A percentile compares a stretch with the other conserved stretches of the same genome.
Conservation (phyloP, 352 stramenopile species). For the Achlya hypogyna region DNA sequence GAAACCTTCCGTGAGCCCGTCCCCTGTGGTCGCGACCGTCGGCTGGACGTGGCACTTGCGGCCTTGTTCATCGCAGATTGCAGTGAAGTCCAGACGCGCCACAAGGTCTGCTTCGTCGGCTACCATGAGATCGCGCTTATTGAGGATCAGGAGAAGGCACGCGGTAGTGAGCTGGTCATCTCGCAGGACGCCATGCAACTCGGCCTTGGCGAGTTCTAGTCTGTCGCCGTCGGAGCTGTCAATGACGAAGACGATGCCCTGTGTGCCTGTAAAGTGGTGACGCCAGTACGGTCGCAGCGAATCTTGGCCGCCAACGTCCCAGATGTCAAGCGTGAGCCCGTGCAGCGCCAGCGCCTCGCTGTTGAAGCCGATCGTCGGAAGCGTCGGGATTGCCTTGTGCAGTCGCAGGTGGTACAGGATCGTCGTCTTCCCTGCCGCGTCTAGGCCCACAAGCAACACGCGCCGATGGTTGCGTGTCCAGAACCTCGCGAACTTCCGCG, state of each 20-base stretch:
- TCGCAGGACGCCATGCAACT: slow-evolving; percentile 57
- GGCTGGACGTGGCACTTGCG: slow-evolving; percentile 55
- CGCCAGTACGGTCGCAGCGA: slow-evolving; percentile 71
- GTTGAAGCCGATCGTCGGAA: slow-evolving; percentile 78
- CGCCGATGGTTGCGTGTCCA: slow-evolving; percentile 73
- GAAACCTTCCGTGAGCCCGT: slow-evolving; percentile 62
- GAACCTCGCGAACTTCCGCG: slow-evolving; percentile 48
- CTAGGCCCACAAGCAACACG: slow-evolving; percentile 63
- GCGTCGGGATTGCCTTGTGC: slow-evolving; percentile 64
- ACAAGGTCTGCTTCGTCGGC: slow-evolving; percentile 40
- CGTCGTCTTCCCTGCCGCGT: slow-evolving; percentile 71
- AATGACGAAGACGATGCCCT: slow-evolving; percentile 82
- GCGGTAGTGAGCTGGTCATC: slow-evolving; percentile 59
- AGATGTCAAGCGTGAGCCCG: slow-evolving; percentile 70
- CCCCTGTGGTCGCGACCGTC: slow-evolving; percentile 63
- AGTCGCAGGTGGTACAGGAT: slow-evolving; percentile 74
- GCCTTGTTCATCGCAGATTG: slow-evolving; percentile 33
- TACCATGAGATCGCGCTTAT: slow-evolving; percentile 61
- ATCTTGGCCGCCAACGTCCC: slow-evolving; percentile 76
- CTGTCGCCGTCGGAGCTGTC: slow-evolving; percentile 60
- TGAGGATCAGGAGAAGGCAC: slow-evolving; percentile 60
- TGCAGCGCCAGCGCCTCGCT: slow-evolving; percentile 68
- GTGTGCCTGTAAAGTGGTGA: slow-evolving; percentile 77
- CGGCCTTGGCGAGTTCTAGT: slow-evolving; percentile 55
- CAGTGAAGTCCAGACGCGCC: slow-evolving; percentile 38